A percentile compares a stretch with the other conserved stretches of the same genome.
These are phyloP conservation scores for Pyronema domesticum DNA, from an alignment of 495 filamentous ascomycete genomes.

Conservation along the genomic window DNA sequence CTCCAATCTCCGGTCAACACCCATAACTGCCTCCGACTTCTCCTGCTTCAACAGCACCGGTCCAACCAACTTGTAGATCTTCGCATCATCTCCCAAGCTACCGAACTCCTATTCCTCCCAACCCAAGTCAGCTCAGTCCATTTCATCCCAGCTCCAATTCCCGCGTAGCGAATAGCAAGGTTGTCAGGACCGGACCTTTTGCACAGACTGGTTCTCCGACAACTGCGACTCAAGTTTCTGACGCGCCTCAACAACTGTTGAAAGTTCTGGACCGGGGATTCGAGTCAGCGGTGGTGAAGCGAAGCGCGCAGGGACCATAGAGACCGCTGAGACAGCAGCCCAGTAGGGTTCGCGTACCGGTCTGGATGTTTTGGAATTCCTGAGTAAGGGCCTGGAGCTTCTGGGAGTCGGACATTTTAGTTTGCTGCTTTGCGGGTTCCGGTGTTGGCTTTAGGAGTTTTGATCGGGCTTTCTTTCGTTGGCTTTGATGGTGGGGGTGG, in stretches of 20 bases:
- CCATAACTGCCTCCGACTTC: slow-evolving; percentile 65
- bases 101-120: slow-evolving; percentile 50
- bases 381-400: slow-evolving; percentile 62
- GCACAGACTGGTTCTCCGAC: slow-evolving; percentile 77
- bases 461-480: not conserved
- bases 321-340: not conserved
- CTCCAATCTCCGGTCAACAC: slow-evolving; percentile 74
- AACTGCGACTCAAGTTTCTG: slow-evolving; percentile 88
- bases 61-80: slow-evolving; percentile 88
- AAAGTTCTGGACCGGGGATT: slow-evolving; percentile 44
- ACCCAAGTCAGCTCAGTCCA: not conserved
- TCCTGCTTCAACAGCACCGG: slow-evolving; percentile 92
- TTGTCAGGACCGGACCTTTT: slow-evolving; percentile 39
- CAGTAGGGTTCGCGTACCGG: slow-evolving; percentile 33
- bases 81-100: slow-evolving; percentile 55
- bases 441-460: not conserved
- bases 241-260: slow-evolving; percentile 53
- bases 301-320: not conserved
- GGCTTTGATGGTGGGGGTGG: slow-evolving; percentile 3
- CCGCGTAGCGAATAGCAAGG: not conserved
- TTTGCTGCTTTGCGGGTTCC: slow-evolving; percentile 1
- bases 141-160: not conserved
- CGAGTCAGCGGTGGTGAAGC: slow-evolving; percentile 1
- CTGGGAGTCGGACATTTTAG: slow-evolving; percentile 13
- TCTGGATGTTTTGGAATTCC: slow-evolving; percentile 71